Conservation (phyloP, 2,329 filamentous ascomycete species). For the Penicillium sp. region DNA sequence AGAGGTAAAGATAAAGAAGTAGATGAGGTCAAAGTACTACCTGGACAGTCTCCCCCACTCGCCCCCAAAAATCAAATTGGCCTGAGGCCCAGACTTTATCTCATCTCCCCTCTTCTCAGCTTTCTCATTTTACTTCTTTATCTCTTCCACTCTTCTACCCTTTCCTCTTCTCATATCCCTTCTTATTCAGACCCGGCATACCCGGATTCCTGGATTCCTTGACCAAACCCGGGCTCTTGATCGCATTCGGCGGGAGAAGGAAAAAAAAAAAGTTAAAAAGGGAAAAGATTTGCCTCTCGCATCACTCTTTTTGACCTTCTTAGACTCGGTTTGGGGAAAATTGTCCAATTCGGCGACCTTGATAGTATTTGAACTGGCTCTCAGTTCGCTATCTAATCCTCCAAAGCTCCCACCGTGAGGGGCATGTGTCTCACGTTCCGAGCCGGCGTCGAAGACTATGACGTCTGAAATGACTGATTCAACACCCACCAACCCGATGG, state of each 20-base stretch:
- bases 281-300: conserved; percentile 33
- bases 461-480: conserved; percentile 37
- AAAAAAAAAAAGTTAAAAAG: conserved; percentile 20
- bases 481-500: conserved; percentile 23
- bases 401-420: conserved; percentile 23
- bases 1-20: not conserved
- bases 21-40: not conserved
- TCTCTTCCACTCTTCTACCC: not conserved
- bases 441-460: conserved; percentile 30
- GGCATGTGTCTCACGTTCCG: conserved; percentile 35
- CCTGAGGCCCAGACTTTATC: conserved; percentile 18
- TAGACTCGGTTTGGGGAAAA: not conserved
- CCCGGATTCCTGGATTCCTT: not conserved
- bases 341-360: not conserved
- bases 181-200: not conserved
- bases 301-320: conserved; percentile 21
- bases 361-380: not conserved
- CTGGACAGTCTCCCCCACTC: not conserved
- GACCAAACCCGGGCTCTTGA: conserved; percentile 8
- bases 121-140: conserved; percentile 5
- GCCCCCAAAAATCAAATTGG: conserved; percentile 14
- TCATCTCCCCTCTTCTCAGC: conserved; percentile 14
- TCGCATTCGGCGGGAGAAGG: conserved; percentile 19
- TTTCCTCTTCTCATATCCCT: not conserved
- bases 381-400: not conserved